These are phyloP conservation scores for Caryocar brasiliense DNA, from an alignment of 441 rosid genomes.

Conservation along the genomic window DNA sequence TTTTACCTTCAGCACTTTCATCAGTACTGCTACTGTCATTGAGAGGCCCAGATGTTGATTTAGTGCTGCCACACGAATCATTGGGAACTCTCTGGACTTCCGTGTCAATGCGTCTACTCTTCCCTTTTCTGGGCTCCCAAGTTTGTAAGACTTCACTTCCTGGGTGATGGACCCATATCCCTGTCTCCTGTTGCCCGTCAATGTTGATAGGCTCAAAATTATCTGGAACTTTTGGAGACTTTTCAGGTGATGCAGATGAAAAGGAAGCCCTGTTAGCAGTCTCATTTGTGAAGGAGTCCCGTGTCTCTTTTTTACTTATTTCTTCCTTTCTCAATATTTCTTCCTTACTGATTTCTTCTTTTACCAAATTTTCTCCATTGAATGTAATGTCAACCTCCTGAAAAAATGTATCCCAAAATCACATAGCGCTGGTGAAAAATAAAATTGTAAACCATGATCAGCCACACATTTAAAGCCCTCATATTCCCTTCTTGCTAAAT, in stretches of 20 bases:
- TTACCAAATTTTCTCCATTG: conserved; percentile 27
- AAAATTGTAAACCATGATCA: neutral
- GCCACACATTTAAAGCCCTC: neutral
- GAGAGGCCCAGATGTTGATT: conserved; percentile 30
- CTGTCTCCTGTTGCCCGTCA: conserved; percentile 65
- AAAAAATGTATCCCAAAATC: conserved; percentile 2
- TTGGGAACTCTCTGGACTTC: conserved; percentile 28
- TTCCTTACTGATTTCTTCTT: conserved; percentile 43
- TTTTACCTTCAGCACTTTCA: conserved; percentile 40
- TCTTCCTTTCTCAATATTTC: conserved; percentile 35
- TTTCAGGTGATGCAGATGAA: conserved; percentile 38
- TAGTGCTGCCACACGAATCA: conserved; percentile 22
- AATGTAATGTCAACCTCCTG: conserved; percentile 28
- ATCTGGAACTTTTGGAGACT: conserved; percentile 46
- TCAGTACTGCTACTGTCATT: conserved; percentile 39
- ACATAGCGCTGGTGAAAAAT: neutral
- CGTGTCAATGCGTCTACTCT: conserved; percentile 38
- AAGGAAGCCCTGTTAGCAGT: conserved; percentile 29
- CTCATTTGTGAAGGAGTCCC: conserved; percentile 29
- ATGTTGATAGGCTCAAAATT: conserved; percentile 66
- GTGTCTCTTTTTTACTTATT: conserved; percentile 32
- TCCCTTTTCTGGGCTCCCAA: conserved; percentile 88
- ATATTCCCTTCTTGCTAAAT: neutral
- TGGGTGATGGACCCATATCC: conserved; percentile 81
- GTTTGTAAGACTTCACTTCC: conserved; percentile 67